phyloP scores from a whole-genome alignment of 2,329 filamentous ascomycete species.

The Colletotrichum nymphaeae region DNA sequence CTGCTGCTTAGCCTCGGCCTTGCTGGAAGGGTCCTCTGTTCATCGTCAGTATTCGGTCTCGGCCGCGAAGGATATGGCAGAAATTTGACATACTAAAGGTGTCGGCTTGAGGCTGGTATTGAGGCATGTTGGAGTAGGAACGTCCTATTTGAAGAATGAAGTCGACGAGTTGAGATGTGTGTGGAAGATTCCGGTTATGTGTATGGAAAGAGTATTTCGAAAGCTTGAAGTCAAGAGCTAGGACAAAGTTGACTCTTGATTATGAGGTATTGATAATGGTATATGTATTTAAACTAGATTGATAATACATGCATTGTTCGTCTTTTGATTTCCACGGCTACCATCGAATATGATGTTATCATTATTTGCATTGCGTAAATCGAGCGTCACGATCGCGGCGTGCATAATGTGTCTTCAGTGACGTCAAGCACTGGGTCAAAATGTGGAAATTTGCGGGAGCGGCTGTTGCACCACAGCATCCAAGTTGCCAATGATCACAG shows the following conservation, averaged over 20 bases:
- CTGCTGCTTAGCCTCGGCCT: constrained; percentile 10
- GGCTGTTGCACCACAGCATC: not conserved
- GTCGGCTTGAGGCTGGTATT: constrained; percentile 15
- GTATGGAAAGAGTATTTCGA: not conserved
- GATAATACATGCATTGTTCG: not conserved
- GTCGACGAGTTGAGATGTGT: not conserved
- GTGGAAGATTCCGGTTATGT: no score
- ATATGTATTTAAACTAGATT: not conserved
- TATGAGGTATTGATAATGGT: no score
- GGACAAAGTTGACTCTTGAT: no score
- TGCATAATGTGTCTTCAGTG: not conserved
- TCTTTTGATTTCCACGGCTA: no score
- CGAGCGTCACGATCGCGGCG: not conserved
- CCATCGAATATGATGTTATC: not conserved
- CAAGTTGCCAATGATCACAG: not conserved
- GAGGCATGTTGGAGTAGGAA: constrained; percentile 3
- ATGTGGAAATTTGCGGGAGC: constrained; percentile 2
- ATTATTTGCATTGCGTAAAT: constrained; percentile 1
- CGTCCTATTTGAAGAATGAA: not conserved
- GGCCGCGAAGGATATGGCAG: no score
- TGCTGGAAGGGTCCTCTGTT: constrained; percentile 14
- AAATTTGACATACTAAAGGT: not conserved
- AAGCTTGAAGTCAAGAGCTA: no score
- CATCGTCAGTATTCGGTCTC: not conserved
- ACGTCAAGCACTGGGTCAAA: constrained; percentile 11